Percentiles rank a stretch among this genome's conserved stretches.
Conservation (phyloP, 805 yeast genomes). For the Yarrowia sp. region DNA sequence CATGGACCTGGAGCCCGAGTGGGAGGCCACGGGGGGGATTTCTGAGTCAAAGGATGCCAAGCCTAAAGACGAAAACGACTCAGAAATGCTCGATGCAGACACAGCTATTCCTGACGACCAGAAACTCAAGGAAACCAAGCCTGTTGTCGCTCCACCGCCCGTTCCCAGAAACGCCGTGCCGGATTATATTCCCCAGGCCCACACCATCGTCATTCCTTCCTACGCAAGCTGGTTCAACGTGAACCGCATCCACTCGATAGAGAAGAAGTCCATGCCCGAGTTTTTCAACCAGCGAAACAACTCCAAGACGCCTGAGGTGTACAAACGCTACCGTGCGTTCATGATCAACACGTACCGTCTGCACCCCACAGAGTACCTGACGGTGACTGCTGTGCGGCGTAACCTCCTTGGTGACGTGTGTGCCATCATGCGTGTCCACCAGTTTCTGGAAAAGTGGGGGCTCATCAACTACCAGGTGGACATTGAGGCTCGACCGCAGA, state of each 20-base stretch:
- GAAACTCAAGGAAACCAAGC: slow-evolving; percentile 31
- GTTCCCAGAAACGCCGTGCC: slow-evolving; percentile 21
- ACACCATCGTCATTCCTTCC: slow-evolving; percentile 84
- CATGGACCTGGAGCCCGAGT: slow-evolving; percentile 36
- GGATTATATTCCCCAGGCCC: slow-evolving; percentile 63
- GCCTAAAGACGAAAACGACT: slow-evolving; percentile 14
- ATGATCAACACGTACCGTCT: slow-evolving; percentile 86
- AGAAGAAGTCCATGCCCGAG: slow-evolving; percentile 84
- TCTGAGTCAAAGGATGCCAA: slow-evolving; percentile 12
- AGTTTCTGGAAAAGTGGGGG: slow-evolving; percentile 90
- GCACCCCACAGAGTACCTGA: slow-evolving; percentile 87
- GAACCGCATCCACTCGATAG: slow-evolving; percentile 75
- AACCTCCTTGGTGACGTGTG: slow-evolving; percentile 92
- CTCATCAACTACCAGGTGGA: slow-evolving; percentile 90
- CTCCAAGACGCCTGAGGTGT: slow-evolving; percentile 83
- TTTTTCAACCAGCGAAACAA: slow-evolving; percentile 68
- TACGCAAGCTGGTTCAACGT: slow-evolving; percentile 86
- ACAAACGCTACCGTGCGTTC: slow-evolving; percentile 83
- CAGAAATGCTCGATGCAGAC: slow-evolving; percentile 44
- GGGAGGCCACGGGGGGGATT: slow-evolving; percentile 11
- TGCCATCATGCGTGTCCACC: slow-evolving; percentile 81
- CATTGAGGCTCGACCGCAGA: slow-evolving; percentile 69
- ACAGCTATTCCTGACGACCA: slow-evolving; percentile 41
- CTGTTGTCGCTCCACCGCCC: slow-evolving; percentile 25
- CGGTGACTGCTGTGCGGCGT: slow-evolving; percentile 90